Evolutionary conservation across 371 early-diverging fungal species (phyloP), one percentile per base, ranked within the genome.

Genomic region (Apophysomyces trapeziformis): DNA sequence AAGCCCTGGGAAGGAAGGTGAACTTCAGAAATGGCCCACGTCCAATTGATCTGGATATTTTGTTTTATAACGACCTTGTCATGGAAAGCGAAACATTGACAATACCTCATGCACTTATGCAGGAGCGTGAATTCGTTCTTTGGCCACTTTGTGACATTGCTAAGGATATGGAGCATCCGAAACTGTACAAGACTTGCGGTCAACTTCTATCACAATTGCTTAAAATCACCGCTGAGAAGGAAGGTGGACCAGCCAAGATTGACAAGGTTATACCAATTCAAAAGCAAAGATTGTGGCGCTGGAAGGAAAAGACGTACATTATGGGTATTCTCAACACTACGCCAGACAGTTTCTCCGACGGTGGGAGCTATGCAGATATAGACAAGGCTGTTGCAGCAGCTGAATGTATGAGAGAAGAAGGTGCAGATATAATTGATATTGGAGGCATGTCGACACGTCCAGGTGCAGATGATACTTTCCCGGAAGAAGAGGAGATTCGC

Each of bases 281-380:
- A 44, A 61, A 68, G 57, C 46, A 60, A 16, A 32, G 63, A 2
- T 38, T 85, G 7, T 91, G 89, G 90, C 65, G 66, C 43, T 92
- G 92, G 92, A 77, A 77, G 37, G 69, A 76, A 7, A 87, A 85
- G 60, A 94, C 95, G 0, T 86, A 83, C 60, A 78, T 96, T 62
- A 99, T 99, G 99, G 99, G 98, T 43, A 96, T 99, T 38, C 80
- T 99, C 37, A 99, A 98, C 70, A 91, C 93, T 14, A 98, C 99
- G 0, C 99, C 98, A 1, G 99, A 99, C 77, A 93, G 94, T 68
- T 99, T 99, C 77, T 92, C 93, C 50, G 99, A 98, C 68, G 99
- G 98, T 61, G 98, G 97, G 41, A 75, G 80, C 57, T 86, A 85
- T 67, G 71, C 63, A 41, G 79, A 86, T 13, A 61, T 88, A 1